phyloP scores from a whole-genome alignment of 2,329 filamentous ascomycete species.

The Cytospora schulzeri region DNA sequence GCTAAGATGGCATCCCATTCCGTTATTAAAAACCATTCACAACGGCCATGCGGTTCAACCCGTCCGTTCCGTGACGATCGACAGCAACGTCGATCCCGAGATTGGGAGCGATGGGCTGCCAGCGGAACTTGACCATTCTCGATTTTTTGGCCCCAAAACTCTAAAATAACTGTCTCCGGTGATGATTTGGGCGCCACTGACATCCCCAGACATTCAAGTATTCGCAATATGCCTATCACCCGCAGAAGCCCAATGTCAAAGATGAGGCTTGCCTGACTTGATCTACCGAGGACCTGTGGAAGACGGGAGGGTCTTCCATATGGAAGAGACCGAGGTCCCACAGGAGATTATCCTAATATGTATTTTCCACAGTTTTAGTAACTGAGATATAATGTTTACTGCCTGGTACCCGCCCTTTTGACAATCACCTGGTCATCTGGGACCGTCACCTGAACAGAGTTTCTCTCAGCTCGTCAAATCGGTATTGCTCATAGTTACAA shows the following conservation, averaged over 20 bases:
- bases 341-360: neutral
- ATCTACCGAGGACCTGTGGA: neutral
- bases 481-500: neutral
- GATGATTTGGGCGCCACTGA: neutral
- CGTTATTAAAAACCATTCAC: neutral
- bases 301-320: neutral
- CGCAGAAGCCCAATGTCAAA: neutral
- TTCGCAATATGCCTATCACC: neutral
- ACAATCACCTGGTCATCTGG: neutral
- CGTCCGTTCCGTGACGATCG: neutral
- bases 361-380: neutral
- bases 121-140: neutral
- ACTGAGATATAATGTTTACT: neutral
- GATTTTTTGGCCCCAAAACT: neutral
- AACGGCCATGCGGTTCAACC: neutral
- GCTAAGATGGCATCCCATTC: neutral
- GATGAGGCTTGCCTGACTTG: neutral
- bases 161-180: neutral
- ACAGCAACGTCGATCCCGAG: neutral
- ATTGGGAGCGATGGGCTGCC: neutral
- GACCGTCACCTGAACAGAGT: neutral
- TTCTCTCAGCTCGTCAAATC: neutral
- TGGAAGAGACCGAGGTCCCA: neutral
- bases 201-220: neutral
- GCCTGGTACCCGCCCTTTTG: too few relatives aligned